Evolutionary conservation across 192 early-diverging fungal species (phyloP).

Genomic region (Lunasporangiospora selenospora): DNA sequence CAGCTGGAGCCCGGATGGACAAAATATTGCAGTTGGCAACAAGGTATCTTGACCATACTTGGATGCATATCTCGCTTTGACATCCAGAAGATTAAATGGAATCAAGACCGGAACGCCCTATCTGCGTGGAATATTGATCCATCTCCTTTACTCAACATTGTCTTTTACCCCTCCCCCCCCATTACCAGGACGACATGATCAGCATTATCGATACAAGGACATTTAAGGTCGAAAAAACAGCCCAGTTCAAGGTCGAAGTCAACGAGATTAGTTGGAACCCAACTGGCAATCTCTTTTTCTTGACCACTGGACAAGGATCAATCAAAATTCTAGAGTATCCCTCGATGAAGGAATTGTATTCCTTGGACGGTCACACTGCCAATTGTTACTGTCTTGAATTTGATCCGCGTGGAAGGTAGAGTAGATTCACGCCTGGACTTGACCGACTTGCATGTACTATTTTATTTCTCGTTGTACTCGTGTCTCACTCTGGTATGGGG

Average conservation of each 20-base stretch:
- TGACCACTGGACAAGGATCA: conserved; percentile 80
- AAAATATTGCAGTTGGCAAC: conserved; percentile 80
- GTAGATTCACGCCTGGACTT: too few species aligned
- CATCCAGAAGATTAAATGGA: background rate
- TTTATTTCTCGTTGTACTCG: background rate
- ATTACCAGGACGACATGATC: conserved; percentile 72
- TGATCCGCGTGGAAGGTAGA: conserved; percentile 72
- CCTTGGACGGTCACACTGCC: conserved; percentile 76
- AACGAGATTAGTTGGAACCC: conserved; percentile 88
- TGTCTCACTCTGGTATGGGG: too few species aligned
- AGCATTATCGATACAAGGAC: conserved; percentile 78
- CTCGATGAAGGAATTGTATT: conserved; percentile 59
- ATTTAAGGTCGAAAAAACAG: conserved; percentile 19
- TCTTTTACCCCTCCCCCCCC: too few species aligned
- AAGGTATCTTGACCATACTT: conserved; percentile 54
- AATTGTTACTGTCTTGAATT: conserved; percentile 82
- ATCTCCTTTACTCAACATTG: too few species aligned
- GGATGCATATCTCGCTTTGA: background rate
- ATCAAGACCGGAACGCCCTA: background rate
- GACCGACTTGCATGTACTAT: too few species aligned
- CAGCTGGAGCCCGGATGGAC: conserved; percentile 82
- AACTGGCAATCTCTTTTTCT: conserved; percentile 72
- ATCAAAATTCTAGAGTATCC: conserved; percentile 75
- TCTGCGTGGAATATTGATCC: background rate
- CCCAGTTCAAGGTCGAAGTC: conserved; percentile 49